Base-by-base conservation (phyloP, 2,329 filamentous ascomycete species). In the Penicillium vulpinum region DNA sequence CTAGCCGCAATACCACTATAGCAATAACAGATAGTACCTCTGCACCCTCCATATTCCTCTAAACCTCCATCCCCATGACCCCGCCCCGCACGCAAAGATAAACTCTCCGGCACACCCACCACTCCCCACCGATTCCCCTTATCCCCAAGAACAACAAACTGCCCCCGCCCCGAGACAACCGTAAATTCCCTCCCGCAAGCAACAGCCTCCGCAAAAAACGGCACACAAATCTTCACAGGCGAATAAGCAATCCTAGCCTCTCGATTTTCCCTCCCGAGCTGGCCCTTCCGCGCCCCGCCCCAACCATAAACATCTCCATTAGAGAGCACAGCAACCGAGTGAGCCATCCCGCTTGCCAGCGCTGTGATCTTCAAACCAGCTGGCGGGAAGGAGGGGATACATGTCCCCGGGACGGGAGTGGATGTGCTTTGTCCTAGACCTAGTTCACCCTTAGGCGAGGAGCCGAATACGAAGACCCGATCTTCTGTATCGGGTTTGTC, bases 131-230 rank as follows among this genome's bases (percentile, higher is more conserved):
- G 93, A 70, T 92, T 67, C 31, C 56, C 62, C 16, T 22, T 84
- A 28, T 86, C 84, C 1, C 93, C 93, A 1, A 96, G 72, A 5
- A 96, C 77, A 4, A 77, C 62, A 50, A 92, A 77, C 29, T 86
- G 74, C 3, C 89, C 89, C n/a, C 74, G 75, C 0, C 74, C 75
- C 2, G 81, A 80, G 5, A 97, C 71, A 67, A 88, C 90, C 0
- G 92, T 96, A 67, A 96, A 93, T 60, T 97, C 91, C 60, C 90
- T 85, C 9, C 92, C 92, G 71, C 92, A 96, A 0, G 88, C 86
- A 1, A 85, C 91, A 61, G 84, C 81, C 13, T 75, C 73, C 2
- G 87, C 88, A n/a, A 75, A 77, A 71, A 95, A 95, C 4, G 64
- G 57, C 44, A 83, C 72, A 76, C 77, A 75, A 22, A 96, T 81